Conservation (phyloP, 140 eudicot species). For the Cichorium intybus region DNA sequence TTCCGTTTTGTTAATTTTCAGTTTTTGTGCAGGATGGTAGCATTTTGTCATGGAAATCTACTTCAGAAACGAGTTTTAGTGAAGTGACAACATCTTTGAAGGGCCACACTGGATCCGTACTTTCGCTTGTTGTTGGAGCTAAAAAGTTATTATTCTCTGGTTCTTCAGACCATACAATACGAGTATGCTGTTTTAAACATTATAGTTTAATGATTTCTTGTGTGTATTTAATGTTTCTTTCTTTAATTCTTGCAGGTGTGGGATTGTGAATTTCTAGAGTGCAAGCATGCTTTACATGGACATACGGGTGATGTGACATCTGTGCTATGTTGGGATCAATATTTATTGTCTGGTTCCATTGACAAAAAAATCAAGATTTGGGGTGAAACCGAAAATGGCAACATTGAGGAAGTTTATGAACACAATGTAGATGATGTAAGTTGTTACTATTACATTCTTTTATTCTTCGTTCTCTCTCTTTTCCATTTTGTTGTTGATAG, state of each 20-base stretch:
- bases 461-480: background rate
- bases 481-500: background rate
- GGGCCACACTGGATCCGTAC: constrained; percentile 58
- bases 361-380: constrained; percentile 61
- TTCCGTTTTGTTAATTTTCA: background rate
- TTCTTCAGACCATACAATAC: constrained; percentile 55
- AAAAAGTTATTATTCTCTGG: constrained; percentile 62
- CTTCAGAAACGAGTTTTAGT: constrained; percentile 24
- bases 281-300: constrained; percentile 45
- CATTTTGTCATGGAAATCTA: constrained; percentile 56
- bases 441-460: background rate
- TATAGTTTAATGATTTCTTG: background rate
- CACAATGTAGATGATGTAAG: constrained; percentile 54
- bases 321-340: constrained; percentile 60
- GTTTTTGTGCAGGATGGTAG: constrained; percentile 51
- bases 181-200: constrained; percentile 27
- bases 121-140: constrained; percentile 58
- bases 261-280: constrained; percentile 50
- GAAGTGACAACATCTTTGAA: constrained; percentile 39
- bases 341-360: constrained; percentile 60
- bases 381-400: constrained; percentile 57
- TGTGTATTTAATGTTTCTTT: background rate
- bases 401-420: constrained; percentile 42
- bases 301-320: constrained; percentile 56
- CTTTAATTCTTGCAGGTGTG: constrained; percentile 38